Percentiles rank a stretch among this genome's conserved stretches.
Evolutionary conservation across 495 filamentous ascomycete species (phyloP).

Genomic region (Astrothelium macrocarpum): DNA sequence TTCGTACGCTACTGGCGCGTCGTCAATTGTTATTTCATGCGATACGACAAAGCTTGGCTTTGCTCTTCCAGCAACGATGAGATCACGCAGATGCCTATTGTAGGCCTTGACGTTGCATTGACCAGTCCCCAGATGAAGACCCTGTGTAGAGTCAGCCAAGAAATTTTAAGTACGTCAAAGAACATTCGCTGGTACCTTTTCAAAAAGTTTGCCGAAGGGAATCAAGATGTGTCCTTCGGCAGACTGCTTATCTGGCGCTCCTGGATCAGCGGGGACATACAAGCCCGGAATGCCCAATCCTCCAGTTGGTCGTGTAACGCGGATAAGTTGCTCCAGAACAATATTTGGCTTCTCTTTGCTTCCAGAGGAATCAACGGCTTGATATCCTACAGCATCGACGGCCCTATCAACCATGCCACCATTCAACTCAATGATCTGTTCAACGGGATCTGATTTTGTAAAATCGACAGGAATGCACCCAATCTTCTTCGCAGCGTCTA

Average conservation of each 20-base stretch:
- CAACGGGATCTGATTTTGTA: conserved; percentile 28
- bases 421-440: conserved; percentile 33
- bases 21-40: conserved; percentile 46
- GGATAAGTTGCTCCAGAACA: conserved; percentile 31
- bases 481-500: conserved; percentile 44
- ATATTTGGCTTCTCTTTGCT: conserved; percentile 34
- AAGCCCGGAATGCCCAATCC: conserved; percentile 34
- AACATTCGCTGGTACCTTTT: conserved; percentile 37
- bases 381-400: conserved; percentile 47
- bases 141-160: conserved; percentile 24
- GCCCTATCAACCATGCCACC: conserved; percentile 43
- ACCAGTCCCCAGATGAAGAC: conserved; percentile 41
- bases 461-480: conserved; percentile 37
- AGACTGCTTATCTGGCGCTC: conserved; percentile 35
- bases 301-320: conserved; percentile 30
- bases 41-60: conserved; percentile 50
- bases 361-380: conserved; percentile 36
- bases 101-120: conserved; percentile 55
- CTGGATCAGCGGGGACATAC: conserved; percentile 31
- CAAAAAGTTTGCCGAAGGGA: conserved; percentile 51
- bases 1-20: conserved; percentile 54
- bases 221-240: conserved; percentile 47
- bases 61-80: conserved; percentile 48
- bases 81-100: conserved; percentile 47
- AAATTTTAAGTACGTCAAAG: background rate